Percentiles rank a stretch among this genome's conserved stretches.
Evolutionary conservation across 352 stramenopile genomes (phyloP).

Genomic region (Pythium aquatile): DNA sequence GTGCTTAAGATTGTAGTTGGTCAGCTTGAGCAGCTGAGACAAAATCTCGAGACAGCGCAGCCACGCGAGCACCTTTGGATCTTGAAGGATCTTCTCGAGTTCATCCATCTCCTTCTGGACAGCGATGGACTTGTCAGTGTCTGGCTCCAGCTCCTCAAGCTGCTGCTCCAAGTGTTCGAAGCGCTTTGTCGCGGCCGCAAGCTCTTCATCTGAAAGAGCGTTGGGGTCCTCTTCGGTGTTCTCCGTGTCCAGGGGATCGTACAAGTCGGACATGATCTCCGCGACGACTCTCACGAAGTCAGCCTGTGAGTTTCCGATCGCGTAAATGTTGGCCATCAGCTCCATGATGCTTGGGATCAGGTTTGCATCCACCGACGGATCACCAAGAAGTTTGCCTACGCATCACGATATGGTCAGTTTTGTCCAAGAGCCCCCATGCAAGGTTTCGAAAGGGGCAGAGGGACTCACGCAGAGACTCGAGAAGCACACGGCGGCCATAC

Average conservation of each 20-base stretch:
- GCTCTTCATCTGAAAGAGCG: conserved; percentile 53
- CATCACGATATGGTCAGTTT: background rate
- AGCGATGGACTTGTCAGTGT: conserved; percentile 58
- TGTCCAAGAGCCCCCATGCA: too few relatives aligned
- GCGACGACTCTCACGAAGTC: conserved; percentile 78
- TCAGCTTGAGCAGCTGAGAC: conserved; percentile 70
- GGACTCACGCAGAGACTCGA: conserved; percentile 58
- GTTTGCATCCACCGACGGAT: conserved; percentile 51
- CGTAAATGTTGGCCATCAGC: conserved; percentile 72
- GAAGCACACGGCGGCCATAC: conserved; percentile 67
- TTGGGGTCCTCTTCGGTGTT: conserved; percentile 20
- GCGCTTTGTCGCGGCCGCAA: conserved; percentile 44
- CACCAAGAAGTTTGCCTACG: conserved; percentile 56
- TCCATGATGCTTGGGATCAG: conserved; percentile 73
- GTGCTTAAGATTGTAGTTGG: conserved; percentile 62
- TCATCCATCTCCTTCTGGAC: conserved; percentile 65
- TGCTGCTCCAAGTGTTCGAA: conserved; percentile 66
- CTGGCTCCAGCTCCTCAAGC: conserved; percentile 53
- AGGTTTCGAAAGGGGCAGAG: background rate
- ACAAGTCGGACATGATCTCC: conserved; percentile 78
- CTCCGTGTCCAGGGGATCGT: conserved; percentile 56
- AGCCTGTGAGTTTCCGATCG: conserved; percentile 56
- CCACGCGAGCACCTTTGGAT: conserved; percentile 65
- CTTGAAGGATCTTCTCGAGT: conserved; percentile 65
- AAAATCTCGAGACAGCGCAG: conserved; percentile 75